Base-by-base conservation (phyloP, 148 eudicot genomes). In the Arbutus unedo region DNA sequence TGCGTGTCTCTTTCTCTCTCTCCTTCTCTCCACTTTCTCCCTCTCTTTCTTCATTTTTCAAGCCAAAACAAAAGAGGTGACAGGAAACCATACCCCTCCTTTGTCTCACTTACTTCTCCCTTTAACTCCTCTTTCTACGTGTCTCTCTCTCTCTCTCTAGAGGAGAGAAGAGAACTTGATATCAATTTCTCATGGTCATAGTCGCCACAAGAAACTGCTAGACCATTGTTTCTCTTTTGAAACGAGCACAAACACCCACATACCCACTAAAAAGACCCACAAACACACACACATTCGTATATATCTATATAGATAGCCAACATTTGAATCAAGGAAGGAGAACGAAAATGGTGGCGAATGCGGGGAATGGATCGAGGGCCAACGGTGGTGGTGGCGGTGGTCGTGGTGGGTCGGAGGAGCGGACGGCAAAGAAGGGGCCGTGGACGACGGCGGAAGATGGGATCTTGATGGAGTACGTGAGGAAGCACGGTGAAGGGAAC, bases 401-500 rank as follows among this genome's bases (percentile, higher is more conserved):
- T 43, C 18, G 38, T 3, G 57, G 57, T 25, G 64, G 81, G 18
- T 55, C 44, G 54, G 44, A 45, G 11, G 66, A 54, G 70, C 75
- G 74, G 21, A 53, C 57, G 41, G 8, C 90, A 81, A 95, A 93
- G 85, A 95, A 95, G 68, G 98, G 98, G 67, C 98, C 98, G 3
- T 95, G 98, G 98, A 91, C 96, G 4, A 84, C 95, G 0, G 79
- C 89, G 0, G 98, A 95, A 81, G 98, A 95, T 60, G 89, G 87
- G 76, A 90, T 95, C 51, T 74, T 95, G 85, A 54, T 90, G 13
- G 98, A 95, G 38, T 94, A 95, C 68, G 98, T 95, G 73, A 89
- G 81, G 79, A 91, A 86, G 75, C 88, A 95, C n/a, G 98, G 98
- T 0, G 97, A 94, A 80, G 98, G 98, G 18, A 95, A 95, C 72